Base-by-base conservation (phyloP, 2,329 filamentous ascomycete genomes). In the Aureobasidium zeae region DNA sequence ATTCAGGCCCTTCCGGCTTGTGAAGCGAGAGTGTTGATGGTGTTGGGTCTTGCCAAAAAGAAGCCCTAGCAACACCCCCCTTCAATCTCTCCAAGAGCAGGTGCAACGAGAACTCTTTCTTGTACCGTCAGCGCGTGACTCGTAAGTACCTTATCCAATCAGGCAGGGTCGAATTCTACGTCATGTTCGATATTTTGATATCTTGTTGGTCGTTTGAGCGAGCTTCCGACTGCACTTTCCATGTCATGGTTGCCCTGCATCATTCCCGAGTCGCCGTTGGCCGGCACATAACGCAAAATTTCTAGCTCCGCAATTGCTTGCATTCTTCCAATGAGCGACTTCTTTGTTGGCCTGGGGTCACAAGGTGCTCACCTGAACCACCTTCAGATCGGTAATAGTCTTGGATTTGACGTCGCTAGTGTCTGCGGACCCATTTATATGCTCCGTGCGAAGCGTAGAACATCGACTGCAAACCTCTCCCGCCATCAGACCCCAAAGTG, bases 401-500 rank as follows among this genome's bases (percentile, higher is more conserved):
- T 26, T 43, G 21, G 20, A n/a, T 49, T 28, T 37, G 50, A 46
- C 43, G 46, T 22, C 44, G 46, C 28, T 26, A 44, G 19, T 34
- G 20, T 16, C 20, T 8, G 7, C 22, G 16, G 45, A 47, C 45
- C 45, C 45, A 47, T 47, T 43, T 46, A 46, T 46, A 47, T 31
- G 19, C 15, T 31, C 36, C 31, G 30, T 35, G 35, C 29, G 36
- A 26, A 21, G 29, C 24, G 37, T 31, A 43, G 32, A 36, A 33
- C 41, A 36, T 44, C 39, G 39, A 43, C 26, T 33, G 21, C 39
- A 43, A 43, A 43, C 25, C 15, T 34, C 33, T n/a, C n/a, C n/a
- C 32, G 32, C 28, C 44, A 35, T 30, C 36, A 37, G 45, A 43
- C 45, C 45, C 32, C 15, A 25, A 36, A 35, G 32, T 43, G 45